Base-by-base conservation (phyloP, 129 eudicot species). In the carrot (Daucus carota) region DNA sequence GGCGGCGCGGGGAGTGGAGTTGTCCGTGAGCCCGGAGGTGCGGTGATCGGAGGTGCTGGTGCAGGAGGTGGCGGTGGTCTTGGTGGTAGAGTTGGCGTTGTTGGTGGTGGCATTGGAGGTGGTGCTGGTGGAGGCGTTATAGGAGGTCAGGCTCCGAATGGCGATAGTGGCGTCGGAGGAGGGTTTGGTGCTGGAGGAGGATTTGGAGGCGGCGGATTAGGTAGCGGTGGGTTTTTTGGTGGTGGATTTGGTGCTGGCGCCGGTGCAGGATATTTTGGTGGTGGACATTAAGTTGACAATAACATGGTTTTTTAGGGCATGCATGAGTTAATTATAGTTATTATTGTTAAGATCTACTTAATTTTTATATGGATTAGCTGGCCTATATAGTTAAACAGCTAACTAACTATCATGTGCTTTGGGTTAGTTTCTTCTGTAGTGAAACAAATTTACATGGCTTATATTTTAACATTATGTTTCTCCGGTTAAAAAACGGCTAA, bases 81-180 rank as follows among this genome's bases (percentile, higher is more conserved):
- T 29, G 70, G 70, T 0, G 70, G 70, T 63, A 63, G 70, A 63
- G 70, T 29, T 13, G 70, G 70, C 22, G 8, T 13, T 63, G 70
- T 63, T 28, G 38, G 70, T 15, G 70, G 70, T 29, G 70, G 70
- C 70, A 63, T 63, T 63, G 70, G 70, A 63, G 70, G 70, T 63
- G 70, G 70, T 29, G 70, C 36, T 0, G 70, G 70, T 63, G 70
- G 36, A 31, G 70, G 70, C 29, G 70, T 63, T 31, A 63, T 63
- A 3, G 70, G 40, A 63, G 36, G 38, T 29, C 36, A 63, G 29
- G 70, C 36, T 63, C 38, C 38, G 14, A 10, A 26, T 57, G 70
- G 70, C 3, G 22, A 13, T 15, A 15, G 70, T 63, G 70, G 70
- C 22, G 70, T 29, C 22, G 70, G 70, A 29, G 70, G 70, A 14